These are phyloP conservation scores for Blastobotrys proliferans DNA, from an alignment of 1,139 yeast genomes.

Conservation along the genomic window DNA sequence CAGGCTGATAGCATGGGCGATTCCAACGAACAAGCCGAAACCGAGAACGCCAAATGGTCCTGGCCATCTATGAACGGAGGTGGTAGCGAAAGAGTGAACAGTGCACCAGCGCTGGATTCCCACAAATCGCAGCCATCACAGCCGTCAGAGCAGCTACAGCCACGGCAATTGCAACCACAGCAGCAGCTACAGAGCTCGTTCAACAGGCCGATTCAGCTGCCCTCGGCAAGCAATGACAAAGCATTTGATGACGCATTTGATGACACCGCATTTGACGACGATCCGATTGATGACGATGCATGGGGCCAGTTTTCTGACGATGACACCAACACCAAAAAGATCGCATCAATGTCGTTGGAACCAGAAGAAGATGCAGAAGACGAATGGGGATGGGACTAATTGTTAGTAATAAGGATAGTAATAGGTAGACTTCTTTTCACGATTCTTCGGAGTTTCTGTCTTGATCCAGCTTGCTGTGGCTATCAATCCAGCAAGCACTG, in stretches of 20 bases:
- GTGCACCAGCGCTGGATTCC: not conserved
- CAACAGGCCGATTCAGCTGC: not conserved
- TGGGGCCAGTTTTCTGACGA: constrained; percentile 21
- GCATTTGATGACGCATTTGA: constrained; percentile 10
- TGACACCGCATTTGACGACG: constrained; percentile 16
- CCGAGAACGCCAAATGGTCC: too few species aligned
- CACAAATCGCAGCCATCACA: too few species aligned
- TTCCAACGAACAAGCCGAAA: not conserved
- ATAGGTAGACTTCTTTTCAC: not conserved
- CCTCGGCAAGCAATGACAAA: not conserved
- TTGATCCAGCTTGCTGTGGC: constrained; percentile 2
- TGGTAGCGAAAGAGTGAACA: not conserved
- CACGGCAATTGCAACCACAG: too few species aligned
- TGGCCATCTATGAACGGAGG: too few species aligned
- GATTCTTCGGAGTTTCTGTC: not conserved
- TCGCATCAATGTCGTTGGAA: constrained; percentile 19
- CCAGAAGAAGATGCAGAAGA: constrained; percentile 25
- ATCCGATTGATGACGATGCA: constrained; percentile 16
- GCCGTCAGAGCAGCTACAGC: too few species aligned
- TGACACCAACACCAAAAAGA: constrained; percentile 12
- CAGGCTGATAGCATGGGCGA: constrained; percentile 44
- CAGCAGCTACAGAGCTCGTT: too few species aligned
- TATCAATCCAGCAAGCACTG: not conserved
- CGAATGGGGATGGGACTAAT: constrained; percentile 26
- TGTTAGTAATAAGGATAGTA: not conserved